phyloP scores from a whole-genome alignment of 148 eudicot genomes.

The Rheum nobile region DNA sequence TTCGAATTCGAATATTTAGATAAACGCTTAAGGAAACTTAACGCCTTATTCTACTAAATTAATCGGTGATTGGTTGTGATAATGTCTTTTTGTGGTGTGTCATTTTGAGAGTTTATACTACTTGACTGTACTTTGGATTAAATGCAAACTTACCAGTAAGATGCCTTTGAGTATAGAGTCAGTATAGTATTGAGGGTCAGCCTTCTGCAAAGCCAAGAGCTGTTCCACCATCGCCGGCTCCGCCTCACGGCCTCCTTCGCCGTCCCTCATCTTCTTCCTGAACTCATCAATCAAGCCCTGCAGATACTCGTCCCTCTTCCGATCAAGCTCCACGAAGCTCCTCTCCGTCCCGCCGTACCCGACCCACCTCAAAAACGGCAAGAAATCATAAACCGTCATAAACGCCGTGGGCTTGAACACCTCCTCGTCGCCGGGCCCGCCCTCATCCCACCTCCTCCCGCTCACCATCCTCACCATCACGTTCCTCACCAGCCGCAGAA shows the following conservation, averaged over 20 bases:
- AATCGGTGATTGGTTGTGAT: too few species aligned
- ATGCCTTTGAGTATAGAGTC: conserved; percentile 21
- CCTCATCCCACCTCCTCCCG: not conserved
- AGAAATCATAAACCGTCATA: conserved; percentile 2
- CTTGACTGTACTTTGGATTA: too few species aligned
- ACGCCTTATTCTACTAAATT: too few species aligned
- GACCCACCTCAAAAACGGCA: conserved; percentile 12
- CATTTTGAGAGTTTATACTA: too few species aligned
- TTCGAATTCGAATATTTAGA: too few species aligned
- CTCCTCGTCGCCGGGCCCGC: not conserved
- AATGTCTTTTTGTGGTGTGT: too few species aligned
- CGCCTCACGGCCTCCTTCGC: conserved; percentile 2
- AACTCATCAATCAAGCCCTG: conserved; percentile 4
- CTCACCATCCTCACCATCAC: conserved; percentile 7
- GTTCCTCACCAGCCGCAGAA: not conserved
- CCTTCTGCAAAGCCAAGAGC: conserved; percentile 19
- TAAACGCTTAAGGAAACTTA: too few species aligned
- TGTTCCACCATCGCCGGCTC: conserved; percentile 18
- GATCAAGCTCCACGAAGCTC: conserved; percentile 1
- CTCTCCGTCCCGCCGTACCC: conserved; percentile 9
- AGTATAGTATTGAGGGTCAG: conserved; percentile 18
- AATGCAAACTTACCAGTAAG: conserved; percentile 13
- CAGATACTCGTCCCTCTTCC: conserved; percentile 10
- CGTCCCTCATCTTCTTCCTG: conserved; percentile 8
- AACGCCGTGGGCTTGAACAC: conserved; percentile 1